Evolutionary conservation across 495 filamentous ascomycete genomes (phyloP).

Genomic region (Choiromyces venosus): DNA sequence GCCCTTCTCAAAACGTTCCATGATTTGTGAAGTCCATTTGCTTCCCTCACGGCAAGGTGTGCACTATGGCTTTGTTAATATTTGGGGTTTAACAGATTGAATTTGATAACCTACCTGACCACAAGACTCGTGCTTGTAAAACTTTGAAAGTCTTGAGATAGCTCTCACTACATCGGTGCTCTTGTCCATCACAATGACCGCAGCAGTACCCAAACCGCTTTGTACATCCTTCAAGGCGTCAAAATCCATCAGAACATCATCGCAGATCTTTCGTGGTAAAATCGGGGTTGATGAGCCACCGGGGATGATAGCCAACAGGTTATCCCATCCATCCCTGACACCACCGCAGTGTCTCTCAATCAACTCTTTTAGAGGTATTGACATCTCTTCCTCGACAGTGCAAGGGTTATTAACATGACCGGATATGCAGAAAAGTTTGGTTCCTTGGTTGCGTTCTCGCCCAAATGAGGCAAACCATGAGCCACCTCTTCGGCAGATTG

Average conservation of each 20-base stretch:
- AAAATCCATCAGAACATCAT: conserved; percentile 97
- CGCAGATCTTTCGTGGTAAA: conserved; percentile 76
- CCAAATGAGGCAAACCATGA: conserved; percentile 91
- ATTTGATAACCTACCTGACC: conserved; percentile 54
- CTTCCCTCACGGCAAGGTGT: conserved; percentile 95
- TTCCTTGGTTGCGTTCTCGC: conserved; percentile 89
- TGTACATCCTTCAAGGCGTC: conserved; percentile 97
- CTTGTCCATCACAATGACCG: conserved; percentile 99
- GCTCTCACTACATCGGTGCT: conserved; percentile 89
- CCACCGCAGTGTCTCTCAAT: conserved; percentile 98
- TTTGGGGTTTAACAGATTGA: not conserved
- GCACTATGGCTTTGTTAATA: conserved; percentile 48
- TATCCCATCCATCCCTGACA: conserved; percentile 95
- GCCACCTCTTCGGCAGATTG: conserved; percentile 86
- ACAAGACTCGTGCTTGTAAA: conserved; percentile 98
- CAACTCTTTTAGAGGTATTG: conserved; percentile 84
- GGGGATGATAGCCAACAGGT: conserved; percentile 88
- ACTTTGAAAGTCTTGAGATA: conserved; percentile 84
- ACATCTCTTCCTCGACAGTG: conserved; percentile 99
- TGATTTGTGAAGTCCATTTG: conserved; percentile 98
- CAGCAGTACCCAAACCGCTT: conserved; percentile 93
- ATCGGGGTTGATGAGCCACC: conserved; percentile 96
- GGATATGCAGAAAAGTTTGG: conserved; percentile 97
- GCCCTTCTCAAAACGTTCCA: conserved; percentile 89
- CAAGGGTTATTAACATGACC: conserved; percentile 97